These are phyloP conservation scores for Poteriospumella lacustris DNA, from an alignment of 108 stramenopile genomes.

Conservation along the genomic window DNA sequence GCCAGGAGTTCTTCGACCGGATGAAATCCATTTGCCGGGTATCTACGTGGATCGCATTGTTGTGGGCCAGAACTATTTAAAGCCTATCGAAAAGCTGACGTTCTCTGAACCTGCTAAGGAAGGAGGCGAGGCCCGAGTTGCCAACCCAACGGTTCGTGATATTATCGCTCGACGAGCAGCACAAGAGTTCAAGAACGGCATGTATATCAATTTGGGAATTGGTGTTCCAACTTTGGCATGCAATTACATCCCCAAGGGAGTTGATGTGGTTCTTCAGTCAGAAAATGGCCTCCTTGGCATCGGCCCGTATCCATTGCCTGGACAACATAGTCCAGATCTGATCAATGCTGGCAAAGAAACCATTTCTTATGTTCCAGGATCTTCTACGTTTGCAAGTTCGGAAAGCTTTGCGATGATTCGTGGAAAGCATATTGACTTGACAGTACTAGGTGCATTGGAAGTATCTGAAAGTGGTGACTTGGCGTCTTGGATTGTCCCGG, in stretches of 20 bases:
- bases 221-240: constrained; percentile 72
- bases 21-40: constrained; percentile 78
- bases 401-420: constrained; percentile 85
- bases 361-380: constrained; percentile 67
- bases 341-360: constrained; percentile 91
- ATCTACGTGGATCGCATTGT: constrained; percentile 80
- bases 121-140: constrained; percentile 44
- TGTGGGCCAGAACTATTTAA: constrained; percentile 65
- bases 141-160: not conserved
- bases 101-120: not conserved
- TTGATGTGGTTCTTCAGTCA: constrained; percentile 76
- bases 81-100: constrained; percentile 70
- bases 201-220: constrained; percentile 90
- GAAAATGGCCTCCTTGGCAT: constrained; percentile 84
- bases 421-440: constrained; percentile 80
- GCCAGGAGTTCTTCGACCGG: constrained; percentile 73
- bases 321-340: constrained; percentile 65
- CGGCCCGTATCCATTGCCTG: constrained; percentile 66
- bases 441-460: constrained; percentile 80
- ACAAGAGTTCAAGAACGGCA: constrained; percentile 78
- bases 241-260: constrained; percentile 73
- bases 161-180: constrained; percentile 72
- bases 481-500: constrained; percentile 85
- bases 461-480: constrained; percentile 73
- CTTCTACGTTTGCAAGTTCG: constrained; percentile 64